Evolutionary conservation across 768 basidiomycete genomes (phyloP).

Genomic region (Mycena alexandri): DNA sequence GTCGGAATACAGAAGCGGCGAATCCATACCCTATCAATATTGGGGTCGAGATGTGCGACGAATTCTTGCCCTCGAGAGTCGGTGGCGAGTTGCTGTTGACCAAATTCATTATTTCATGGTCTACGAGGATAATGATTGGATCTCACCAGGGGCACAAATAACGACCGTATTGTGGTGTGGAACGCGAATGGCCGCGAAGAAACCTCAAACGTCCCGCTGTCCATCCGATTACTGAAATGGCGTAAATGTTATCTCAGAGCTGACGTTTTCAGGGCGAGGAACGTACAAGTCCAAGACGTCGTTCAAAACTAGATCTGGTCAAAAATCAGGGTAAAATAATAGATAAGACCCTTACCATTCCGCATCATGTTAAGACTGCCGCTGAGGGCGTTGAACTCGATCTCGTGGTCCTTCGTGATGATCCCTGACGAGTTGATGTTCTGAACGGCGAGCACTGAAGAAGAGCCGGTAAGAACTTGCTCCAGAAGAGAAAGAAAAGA

Average conservation of each 20-base stretch:
- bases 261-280: background rate
- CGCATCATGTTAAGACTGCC: constrained; percentile 91
- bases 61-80: constrained; percentile 77
- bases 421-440: constrained; percentile 88
- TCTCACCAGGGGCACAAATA: constrained; percentile 70
- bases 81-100: constrained; percentile 63
- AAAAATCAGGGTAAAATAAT: constrained; percentile 58
- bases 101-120: constrained; percentile 2
- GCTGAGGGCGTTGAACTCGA: constrained; percentile 89
- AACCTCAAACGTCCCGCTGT: constrained; percentile 86
- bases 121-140: background rate
- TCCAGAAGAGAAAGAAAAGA: constrained; percentile 37
- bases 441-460: constrained; percentile 83
- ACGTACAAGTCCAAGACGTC: constrained; percentile 86
- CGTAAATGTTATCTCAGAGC: constrained; percentile 4
- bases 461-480: constrained; percentile 5
- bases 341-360: constrained; percentile 63
- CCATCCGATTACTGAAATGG: constrained; percentile 79
- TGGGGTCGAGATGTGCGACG: constrained; percentile 74
- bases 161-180: constrained; percentile 81
- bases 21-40: constrained; percentile 69
- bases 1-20: background rate
- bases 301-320: constrained; percentile 50
- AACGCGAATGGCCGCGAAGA: constrained; percentile 79
- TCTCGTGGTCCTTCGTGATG: constrained; percentile 80